Conservation (phyloP, 495 filamentous ascomycete genomes). For the Hyaloscypha variabilis region DNA sequence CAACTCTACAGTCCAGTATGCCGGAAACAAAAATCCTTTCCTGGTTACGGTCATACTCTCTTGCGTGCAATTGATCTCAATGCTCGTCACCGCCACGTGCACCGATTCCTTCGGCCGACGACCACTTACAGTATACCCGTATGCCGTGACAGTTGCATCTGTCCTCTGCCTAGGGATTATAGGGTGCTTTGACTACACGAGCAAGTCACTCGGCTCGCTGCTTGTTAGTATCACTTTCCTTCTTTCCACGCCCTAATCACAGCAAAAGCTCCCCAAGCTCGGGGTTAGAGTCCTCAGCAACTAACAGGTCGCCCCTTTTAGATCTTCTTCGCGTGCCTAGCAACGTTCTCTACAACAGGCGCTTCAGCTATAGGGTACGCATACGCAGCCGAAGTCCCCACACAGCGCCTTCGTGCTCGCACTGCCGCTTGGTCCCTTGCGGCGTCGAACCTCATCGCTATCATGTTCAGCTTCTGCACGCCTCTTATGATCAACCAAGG, state of each 20-base stretch:
- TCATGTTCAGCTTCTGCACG: conserved; percentile 49
- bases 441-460: conserved; percentile 39
- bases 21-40: conserved; percentile 45
- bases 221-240: conserved; percentile 23
- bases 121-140: conserved; percentile 37
- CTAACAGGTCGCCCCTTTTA: conserved; percentile 33
- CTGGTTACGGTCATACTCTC: conserved; percentile 44
- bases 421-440: conserved; percentile 44
- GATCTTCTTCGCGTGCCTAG: conserved; percentile 24
- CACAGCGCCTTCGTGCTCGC: conserved; percentile 43
- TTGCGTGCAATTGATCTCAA: conserved; percentile 43
- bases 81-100: conserved; percentile 35
- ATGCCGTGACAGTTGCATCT: conserved; percentile 40
- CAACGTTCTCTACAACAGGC: conserved; percentile 44
- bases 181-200: conserved; percentile 45
- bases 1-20: conserved; percentile 39
- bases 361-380: conserved; percentile 43
- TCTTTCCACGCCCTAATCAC: no score
- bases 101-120: conserved; percentile 44
- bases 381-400: conserved; percentile 43
- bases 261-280: no score
- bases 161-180: conserved; percentile 43
- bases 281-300: conserved; percentile 24
- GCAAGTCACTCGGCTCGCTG: conserved; percentile 36
- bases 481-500: conserved; percentile 42